phyloP scores from a whole-genome alignment of 164 flowering plant genomes.

The Brasenia schreberi region DNA sequence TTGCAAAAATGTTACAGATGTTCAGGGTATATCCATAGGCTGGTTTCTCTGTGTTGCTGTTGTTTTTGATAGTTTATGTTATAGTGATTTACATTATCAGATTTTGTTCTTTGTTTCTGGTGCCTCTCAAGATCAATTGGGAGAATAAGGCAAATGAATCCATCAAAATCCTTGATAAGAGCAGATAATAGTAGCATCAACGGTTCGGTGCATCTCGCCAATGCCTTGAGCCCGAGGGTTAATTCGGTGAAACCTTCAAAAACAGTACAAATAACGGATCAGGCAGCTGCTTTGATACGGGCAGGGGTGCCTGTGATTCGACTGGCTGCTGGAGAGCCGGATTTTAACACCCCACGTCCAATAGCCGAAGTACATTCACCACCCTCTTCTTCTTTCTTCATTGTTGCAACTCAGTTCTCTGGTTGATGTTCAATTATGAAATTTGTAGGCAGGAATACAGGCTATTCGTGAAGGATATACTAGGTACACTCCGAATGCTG shows the following conservation, averaged over 20 bases:
- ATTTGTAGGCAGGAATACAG: constrained; percentile 70
- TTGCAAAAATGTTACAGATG: not conserved
- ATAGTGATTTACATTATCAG: not conserved
- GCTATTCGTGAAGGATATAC: constrained; percentile 92
- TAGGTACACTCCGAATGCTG: constrained; percentile 88
- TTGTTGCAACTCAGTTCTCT: not conserved
- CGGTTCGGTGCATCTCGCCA: constrained; percentile 37
- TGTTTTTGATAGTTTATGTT: no score
- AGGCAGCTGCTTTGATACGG: constrained; percentile 78
- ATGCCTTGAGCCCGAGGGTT: constrained; percentile 72
- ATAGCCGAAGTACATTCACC: constrained; percentile 53
- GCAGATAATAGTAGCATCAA: constrained; percentile 14
- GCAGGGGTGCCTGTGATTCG: constrained; percentile 87
- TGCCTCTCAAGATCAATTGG: not conserved
- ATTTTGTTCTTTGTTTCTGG: not conserved
- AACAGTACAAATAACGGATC: constrained; percentile 80
- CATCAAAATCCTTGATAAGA: constrained; percentile 19
- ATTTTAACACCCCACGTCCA: constrained; percentile 77
- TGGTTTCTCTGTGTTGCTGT: not conserved
- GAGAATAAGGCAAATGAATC: not conserved
- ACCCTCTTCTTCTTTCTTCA: not conserved
- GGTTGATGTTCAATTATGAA: not conserved
- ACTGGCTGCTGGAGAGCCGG: constrained; percentile 95
- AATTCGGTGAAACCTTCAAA: constrained; percentile 87
- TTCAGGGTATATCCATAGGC: not conserved